These are phyloP conservation scores for Fusarium tuaranense DNA, from an alignment of 2,329 filamentous ascomycete genomes.

Conservation along the genomic window DNA sequence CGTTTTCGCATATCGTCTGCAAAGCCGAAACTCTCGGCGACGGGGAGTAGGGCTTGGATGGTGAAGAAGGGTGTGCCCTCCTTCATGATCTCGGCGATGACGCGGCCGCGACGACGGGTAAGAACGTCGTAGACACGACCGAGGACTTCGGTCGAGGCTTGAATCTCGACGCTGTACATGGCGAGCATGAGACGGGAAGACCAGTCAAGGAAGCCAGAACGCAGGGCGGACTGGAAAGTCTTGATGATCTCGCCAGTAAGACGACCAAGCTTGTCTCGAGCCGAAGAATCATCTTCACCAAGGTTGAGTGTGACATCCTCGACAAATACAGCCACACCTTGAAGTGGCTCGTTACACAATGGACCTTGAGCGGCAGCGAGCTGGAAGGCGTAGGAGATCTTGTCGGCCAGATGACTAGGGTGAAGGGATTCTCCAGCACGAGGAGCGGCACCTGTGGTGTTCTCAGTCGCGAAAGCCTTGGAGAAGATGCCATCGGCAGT, in stretches of 20 bases:
- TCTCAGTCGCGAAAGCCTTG: constrained; percentile 70
- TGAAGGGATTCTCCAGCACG: constrained; percentile 63
- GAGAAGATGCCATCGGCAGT: constrained; percentile 79
- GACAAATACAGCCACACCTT: constrained; percentile 91
- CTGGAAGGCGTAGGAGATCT: constrained; percentile 94
- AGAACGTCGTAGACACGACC: constrained; percentile 97
- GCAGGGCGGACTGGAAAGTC: constrained; percentile 85
- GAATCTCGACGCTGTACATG: constrained; percentile 98
- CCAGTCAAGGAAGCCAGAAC: constrained; percentile 93
- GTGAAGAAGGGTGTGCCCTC: constrained; percentile 98
- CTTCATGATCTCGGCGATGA: constrained; percentile 91
- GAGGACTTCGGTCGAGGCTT: constrained; percentile 94
- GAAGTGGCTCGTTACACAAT: constrained; percentile 91
- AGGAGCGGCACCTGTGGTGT: constrained; percentile 48
- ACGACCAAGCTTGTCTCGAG: constrained; percentile 77
- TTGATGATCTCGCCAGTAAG: constrained; percentile 95
- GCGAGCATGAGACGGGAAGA: constrained; percentile 93
- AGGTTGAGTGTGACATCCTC: constrained; percentile 78
- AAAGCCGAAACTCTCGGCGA: constrained; percentile 96
- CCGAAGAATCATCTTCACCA: constrained; percentile 65
- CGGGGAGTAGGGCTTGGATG: constrained; percentile 87
- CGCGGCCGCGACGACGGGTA: constrained; percentile 90
- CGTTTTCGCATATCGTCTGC: constrained; percentile 96
- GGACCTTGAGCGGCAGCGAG: constrained; percentile 90
- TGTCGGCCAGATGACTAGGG: constrained; percentile 83